Percentiles rank a stretch among this genome's conserved stretches.
Evolutionary conservation across 345 rosid genomes (phyloP).

Genomic region (Corchorus olitorius): DNA sequence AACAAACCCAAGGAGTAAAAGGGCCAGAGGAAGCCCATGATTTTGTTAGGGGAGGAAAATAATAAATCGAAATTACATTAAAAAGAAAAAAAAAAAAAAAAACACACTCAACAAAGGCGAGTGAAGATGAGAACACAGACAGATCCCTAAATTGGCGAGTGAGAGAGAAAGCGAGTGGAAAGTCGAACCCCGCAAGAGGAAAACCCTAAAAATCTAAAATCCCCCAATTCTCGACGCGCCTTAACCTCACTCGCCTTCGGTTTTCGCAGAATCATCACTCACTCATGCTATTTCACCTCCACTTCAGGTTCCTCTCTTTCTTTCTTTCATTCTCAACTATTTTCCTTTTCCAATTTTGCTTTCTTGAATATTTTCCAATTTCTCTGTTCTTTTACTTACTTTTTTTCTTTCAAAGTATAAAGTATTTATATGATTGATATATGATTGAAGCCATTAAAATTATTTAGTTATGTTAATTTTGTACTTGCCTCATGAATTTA

Average conservation of each 20-base stretch:
- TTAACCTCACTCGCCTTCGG: slow-evolving; percentile 26
- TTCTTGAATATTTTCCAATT: not conserved
- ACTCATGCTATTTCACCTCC: slow-evolving; percentile 20
- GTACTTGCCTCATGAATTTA: not conserved
- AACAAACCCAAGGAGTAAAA: not conserved
- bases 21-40: not conserved
- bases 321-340: not conserved
- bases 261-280: slow-evolving; percentile 20
- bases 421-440: not conserved
- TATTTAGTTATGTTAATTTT: not conserved
- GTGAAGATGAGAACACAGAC: slow-evolving; percentile 6
- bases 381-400: not conserved
- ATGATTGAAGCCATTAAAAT: not conserved
- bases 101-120: slow-evolving; percentile 17
- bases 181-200: not conserved
- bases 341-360: not conserved
- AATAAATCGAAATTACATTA: not conserved
- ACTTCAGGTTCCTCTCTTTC: slow-evolving; percentile 17
- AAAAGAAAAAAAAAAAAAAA: too few species aligned
- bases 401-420: not conserved
- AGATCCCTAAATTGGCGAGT: slow-evolving; percentile 30
- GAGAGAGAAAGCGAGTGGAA: slow-evolving; percentile 24
- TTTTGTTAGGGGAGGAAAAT: not conserved
- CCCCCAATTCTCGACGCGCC: slow-evolving; percentile 27
- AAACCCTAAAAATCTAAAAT: slow-evolving; percentile 21